These are phyloP conservation scores for Aureobasidium mangrovei DNA, from an alignment of 2,329 filamentous ascomycete species.

Conservation along the genomic window DNA sequence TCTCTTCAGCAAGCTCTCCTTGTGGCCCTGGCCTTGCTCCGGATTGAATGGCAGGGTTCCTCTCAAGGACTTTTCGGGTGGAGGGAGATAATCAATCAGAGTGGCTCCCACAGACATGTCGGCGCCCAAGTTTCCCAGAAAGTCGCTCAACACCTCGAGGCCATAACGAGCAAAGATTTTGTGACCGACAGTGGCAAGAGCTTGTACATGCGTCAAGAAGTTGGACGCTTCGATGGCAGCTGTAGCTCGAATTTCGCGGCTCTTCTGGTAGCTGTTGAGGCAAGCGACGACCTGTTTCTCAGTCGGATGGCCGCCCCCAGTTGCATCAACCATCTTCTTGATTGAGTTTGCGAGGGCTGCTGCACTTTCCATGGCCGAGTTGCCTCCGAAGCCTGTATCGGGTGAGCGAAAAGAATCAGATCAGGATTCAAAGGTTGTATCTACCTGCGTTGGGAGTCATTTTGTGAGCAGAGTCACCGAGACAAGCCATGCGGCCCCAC, in stretches of 20 bases:
- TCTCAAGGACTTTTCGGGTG: constrained; percentile 19
- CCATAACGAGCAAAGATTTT: background rate
- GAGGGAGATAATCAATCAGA: constrained; percentile 24
- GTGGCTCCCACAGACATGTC: constrained; percentile 20
- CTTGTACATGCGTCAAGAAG: constrained; percentile 18
- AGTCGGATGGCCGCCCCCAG: background rate
- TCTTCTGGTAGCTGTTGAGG: constrained; percentile 18
- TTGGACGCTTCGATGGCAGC: constrained; percentile 17
- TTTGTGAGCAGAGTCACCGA: constrained; percentile 23
- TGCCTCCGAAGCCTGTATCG: constrained; percentile 19
- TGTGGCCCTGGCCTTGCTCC: constrained; percentile 21
- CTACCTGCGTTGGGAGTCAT: constrained; percentile 19
- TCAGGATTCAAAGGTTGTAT: background rate
- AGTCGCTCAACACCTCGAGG: constrained; percentile 12
- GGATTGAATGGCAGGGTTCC: constrained; percentile 26
- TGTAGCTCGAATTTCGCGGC: constrained; percentile 17
- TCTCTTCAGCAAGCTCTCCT: constrained; percentile 20
- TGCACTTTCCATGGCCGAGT: constrained; percentile 21
- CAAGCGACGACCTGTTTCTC: constrained; percentile 9
- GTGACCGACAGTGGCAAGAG: background rate
- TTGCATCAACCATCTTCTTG: constrained; percentile 14
- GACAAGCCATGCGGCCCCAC: constrained; percentile 21
- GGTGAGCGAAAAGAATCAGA: background rate
- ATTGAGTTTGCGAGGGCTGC: constrained; percentile 21
- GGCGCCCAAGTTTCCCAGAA: constrained; percentile 14